Conservation (phyloP, 768 basidiomycete genomes). For the Clavulina sp. region DNA sequence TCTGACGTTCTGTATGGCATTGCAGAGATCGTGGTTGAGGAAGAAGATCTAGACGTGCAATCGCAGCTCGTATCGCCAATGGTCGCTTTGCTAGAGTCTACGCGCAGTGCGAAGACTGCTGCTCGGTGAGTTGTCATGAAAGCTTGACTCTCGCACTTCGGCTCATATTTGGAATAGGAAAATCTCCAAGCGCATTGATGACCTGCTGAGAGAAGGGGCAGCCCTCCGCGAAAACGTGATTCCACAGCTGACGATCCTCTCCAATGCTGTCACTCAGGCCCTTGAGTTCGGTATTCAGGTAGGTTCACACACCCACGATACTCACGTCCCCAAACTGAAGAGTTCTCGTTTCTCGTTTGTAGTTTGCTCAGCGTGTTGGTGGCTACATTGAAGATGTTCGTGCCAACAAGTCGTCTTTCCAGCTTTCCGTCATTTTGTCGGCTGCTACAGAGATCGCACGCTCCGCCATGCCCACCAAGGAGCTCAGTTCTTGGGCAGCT, state of each 20-base stretch:
- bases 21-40: conserved; percentile 53
- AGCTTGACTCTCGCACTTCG: not conserved
- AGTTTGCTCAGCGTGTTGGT: conserved; percentile 84
- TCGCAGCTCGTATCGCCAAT: conserved; percentile 66
- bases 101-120: conserved; percentile 58
- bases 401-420: conserved; percentile 58
- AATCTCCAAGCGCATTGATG: conserved; percentile 70
- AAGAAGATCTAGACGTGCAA: conserved; percentile 58
- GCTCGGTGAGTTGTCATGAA: conserved; percentile 40
- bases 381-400: conserved; percentile 73
- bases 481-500: conserved; percentile 29
- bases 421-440: conserved; percentile 66
- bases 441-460: conserved; percentile 33
- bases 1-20: not conserved
- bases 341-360: not conserved
- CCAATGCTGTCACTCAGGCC: conserved; percentile 56
- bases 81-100: conserved; percentile 65
- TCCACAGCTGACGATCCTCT: conserved; percentile 54
- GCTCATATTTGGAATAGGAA: too few relatives aligned
- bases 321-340: not conserved
- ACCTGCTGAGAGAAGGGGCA: conserved; percentile 48
- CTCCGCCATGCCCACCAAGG: not conserved
- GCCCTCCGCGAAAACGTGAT: conserved; percentile 58
- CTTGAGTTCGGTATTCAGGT: conserved; percentile 88
- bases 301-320: conserved; percentile 13